Evolutionary conservation across 306 rosid genomes (phyloP), one percentile per base, ranked within the genome.

Genomic region (Mimosa bimucronata): DNA sequence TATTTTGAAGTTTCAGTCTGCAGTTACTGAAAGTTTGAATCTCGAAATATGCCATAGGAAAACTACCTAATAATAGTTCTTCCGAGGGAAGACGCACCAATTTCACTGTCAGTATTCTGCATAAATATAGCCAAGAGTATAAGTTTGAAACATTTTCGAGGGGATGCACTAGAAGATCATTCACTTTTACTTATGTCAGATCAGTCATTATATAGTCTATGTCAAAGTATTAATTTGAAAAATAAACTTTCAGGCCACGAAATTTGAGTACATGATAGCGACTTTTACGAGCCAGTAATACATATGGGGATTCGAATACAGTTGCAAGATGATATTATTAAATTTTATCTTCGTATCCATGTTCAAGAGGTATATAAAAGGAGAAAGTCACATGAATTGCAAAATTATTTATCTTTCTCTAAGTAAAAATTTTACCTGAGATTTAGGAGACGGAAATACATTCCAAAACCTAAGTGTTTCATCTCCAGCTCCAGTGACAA

Each of bases 401-500:
- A n/a, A 53, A 73, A 21, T 44, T 69, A 74, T 61, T 34, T 16
- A 61, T 40, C 66, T 10, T 31, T 57, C 30, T 61, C 71, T 19
- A 52, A 58, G 65, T 28, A 53, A 75, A 77, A 66, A 61, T 29
- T 85, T 84, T 88, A 91, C 98, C 94, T 94, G 98, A 70, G 98
- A 94, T 83, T 94, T 94, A 11, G 82, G 94, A 38, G 97, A 94
- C 42, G 98, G 98, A 79, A 94, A 94, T 55, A 91, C 91, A 46
- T 90, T 91, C 98, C 98, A 94, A 79, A 94, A 94, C 80, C 98
- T 87, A 14, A 94, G 97, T 28, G 98, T 94, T 84, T 94, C 98
- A 77, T 94, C 98, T 76, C 98, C 98, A 38, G 98, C 97, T 66
- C 98, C 98, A 1, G 98, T 94, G 81, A 94, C 98, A 53, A 94